Conservation (phyloP, 805 yeast species). For the Yarrowia sp. region DNA sequence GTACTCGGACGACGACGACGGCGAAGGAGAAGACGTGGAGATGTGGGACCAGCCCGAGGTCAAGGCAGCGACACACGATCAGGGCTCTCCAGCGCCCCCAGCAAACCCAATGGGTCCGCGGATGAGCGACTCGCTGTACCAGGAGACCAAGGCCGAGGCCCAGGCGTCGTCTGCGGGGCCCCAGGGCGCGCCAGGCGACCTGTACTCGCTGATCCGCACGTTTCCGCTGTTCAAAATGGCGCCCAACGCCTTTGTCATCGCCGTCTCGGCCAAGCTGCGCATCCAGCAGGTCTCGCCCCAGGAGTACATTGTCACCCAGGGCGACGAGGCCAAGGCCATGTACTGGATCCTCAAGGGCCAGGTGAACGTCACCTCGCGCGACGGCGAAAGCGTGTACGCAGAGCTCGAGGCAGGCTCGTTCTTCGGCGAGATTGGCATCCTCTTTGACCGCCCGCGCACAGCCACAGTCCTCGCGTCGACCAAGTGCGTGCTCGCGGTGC, state of each 20-base stretch:
- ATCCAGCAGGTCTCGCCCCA: slow-evolving; percentile 65
- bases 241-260: slow-evolving; percentile 60
- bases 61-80: not conserved
- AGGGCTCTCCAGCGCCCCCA: not conserved
- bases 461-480: slow-evolving; percentile 75
- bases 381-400: slow-evolving; percentile 73
- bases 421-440: slow-evolving; percentile 77
- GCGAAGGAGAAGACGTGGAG: slow-evolving; percentile 21
- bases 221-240: slow-evolving; percentile 67
- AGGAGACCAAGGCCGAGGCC: slow-evolving; percentile 10
- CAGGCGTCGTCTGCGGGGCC: not conserved
- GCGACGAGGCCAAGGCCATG: slow-evolving; percentile 74
- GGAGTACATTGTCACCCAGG: slow-evolving; percentile 64
- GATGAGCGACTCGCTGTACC: slow-evolving; percentile 18
- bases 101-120: not conserved
- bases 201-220: slow-evolving; percentile 53
- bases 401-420: slow-evolving; percentile 66
- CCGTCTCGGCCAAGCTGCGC: slow-evolving; percentile 55
- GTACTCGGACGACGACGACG: slow-evolving; percentile 25
- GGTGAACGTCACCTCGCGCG: slow-evolving; percentile 73
- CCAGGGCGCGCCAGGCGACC: slow-evolving; percentile 36
- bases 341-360: slow-evolving; percentile 76
- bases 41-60: slow-evolving; percentile 22
- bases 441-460: slow-evolving; percentile 72
- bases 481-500: slow-evolving; percentile 62